Evolutionary conservation across 1,139 yeast species (phyloP).

Genomic region (Geotrichum candidum): DNA sequence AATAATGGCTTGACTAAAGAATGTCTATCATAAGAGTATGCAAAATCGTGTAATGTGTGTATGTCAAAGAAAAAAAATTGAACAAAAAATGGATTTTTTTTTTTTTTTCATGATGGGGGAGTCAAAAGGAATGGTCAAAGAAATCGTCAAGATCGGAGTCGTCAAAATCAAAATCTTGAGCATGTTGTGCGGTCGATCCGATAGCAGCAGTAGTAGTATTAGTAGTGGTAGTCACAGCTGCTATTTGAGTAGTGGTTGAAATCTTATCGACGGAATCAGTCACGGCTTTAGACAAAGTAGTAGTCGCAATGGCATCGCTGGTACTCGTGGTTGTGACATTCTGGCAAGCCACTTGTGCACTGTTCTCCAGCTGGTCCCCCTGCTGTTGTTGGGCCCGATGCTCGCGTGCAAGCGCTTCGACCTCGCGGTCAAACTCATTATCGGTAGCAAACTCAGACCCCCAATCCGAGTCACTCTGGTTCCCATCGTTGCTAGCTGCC

Average conservation of each 20-base stretch:
- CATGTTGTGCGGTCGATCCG: neutral
- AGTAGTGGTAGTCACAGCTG: neutral
- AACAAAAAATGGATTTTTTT: too few species aligned
- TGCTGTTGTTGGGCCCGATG: neutral
- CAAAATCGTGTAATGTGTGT: too few species aligned
- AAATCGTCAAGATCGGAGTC: neutral
- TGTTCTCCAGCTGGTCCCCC: neutral
- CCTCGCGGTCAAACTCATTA: neutral
- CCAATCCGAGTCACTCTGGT: neutral
- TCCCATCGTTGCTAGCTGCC: neutral
- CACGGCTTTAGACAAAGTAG: too few species aligned
- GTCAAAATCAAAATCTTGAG: constrained; percentile 5
- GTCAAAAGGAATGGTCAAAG: neutral
- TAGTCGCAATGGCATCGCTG: too few species aligned
- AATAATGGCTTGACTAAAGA: too few species aligned
- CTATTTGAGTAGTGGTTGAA: neutral
- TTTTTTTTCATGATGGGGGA: neutral
- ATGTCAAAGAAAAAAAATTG: neutral
- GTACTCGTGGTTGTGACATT: too few species aligned
- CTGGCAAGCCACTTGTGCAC: too few species aligned
- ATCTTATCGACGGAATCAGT: too few species aligned
- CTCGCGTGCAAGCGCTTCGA: neutral
- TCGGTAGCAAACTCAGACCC: neutral
- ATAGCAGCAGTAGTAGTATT: too few species aligned
- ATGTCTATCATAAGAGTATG: too few species aligned